Percentiles rank a stretch among this genome's conserved stretches.
Conservation (phyloP, 192 early-diverging fungal genomes). For the Coemansia sp. region DNA sequence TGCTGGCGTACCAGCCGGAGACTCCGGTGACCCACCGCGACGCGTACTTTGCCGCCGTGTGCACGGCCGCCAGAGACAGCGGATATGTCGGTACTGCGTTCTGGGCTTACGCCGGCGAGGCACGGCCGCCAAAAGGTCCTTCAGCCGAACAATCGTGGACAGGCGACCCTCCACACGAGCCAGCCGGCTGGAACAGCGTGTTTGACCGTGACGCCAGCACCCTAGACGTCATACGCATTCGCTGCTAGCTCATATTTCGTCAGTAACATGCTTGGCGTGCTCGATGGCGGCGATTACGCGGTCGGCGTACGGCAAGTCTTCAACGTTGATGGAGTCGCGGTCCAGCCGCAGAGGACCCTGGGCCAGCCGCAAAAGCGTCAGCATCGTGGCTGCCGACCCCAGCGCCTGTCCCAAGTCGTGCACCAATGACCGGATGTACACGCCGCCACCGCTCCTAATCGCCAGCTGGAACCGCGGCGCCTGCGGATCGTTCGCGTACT, state of each 20-base stretch:
- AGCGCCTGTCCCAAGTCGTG: constrained; percentile 61
- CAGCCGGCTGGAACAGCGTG: constrained; percentile 65
- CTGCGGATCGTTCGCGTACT: constrained; percentile 26
- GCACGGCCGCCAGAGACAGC: constrained; percentile 19
- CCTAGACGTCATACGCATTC: constrained; percentile 14
- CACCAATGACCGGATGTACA: constrained; percentile 73
- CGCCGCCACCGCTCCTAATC: constrained; percentile 67
- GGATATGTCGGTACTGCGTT: constrained; percentile 58
- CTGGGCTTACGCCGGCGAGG: constrained; percentile 65
- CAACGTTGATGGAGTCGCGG: constrained; percentile 44
- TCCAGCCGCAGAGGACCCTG: constrained; percentile 59
- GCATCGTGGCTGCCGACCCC: constrained; percentile 63
- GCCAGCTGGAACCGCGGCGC: constrained; percentile 57
- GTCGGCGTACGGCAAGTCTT: constrained; percentile 39
- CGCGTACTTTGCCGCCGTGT: constrained; percentile 55
- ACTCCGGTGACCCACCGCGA: constrained; percentile 58
- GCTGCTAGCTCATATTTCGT: constrained; percentile 2
- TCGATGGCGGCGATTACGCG: constrained; percentile 26
- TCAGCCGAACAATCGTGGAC: constrained; percentile 45
- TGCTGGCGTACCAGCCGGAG: constrained; percentile 41
- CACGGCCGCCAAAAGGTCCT: constrained; percentile 42
- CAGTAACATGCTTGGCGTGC: constrained; percentile 11
- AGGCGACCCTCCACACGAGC: constrained; percentile 63
- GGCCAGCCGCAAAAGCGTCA: constrained; percentile 59
- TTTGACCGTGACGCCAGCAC: constrained; percentile 58